These are phyloP conservation scores for Blastobotrys robertii DNA, from an alignment of 805 yeast genomes.

Conservation along the genomic window DNA sequence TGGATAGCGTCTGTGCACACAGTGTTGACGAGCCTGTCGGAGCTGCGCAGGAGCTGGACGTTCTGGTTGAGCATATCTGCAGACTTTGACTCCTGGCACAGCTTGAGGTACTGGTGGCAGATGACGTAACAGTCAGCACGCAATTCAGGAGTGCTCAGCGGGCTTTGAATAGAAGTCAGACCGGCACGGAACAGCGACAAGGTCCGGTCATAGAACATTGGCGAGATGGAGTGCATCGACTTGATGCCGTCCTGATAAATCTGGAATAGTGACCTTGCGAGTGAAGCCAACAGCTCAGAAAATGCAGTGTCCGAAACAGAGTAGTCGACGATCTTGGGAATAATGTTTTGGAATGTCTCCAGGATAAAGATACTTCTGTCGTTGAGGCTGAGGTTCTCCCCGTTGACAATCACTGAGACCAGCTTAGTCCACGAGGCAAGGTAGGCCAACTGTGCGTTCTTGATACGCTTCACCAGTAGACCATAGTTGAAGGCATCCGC, in stretches of 20 bases:
- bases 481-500: slow-evolving; percentile 38
- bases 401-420: slow-evolving; percentile 62
- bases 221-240: slow-evolving; percentile 12
- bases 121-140: slow-evolving; percentile 75
- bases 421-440: slow-evolving; percentile 79
- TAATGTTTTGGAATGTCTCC: slow-evolving; percentile 63
- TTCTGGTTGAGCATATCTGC: slow-evolving; percentile 33
- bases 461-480: slow-evolving; percentile 15
- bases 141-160: slow-evolving; percentile 55
- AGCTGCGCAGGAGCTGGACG: slow-evolving; percentile 41
- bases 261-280: slow-evolving; percentile 62
- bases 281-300: slow-evolving; percentile 67
- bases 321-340: slow-evolving; percentile 71
- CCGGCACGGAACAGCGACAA: slow-evolving; percentile 66
- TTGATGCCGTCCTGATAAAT: slow-evolving; percentile 40
- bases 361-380: slow-evolving; percentile 55
- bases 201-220: slow-evolving; percentile 40
- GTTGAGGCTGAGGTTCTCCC: slow-evolving; percentile 39
- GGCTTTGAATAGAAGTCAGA: slow-evolving; percentile 59
- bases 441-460: slow-evolving; percentile 44
- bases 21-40: slow-evolving; percentile 54
- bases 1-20: slow-evolving; percentile 70
- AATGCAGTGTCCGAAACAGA: slow-evolving; percentile 54
- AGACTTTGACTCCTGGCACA: slow-evolving; percentile 27
- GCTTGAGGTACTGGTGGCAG: slow-evolving; percentile 53